phyloP scores from a whole-genome alignment of 306 rosid genomes.

The Vigna hirtella region DNA sequence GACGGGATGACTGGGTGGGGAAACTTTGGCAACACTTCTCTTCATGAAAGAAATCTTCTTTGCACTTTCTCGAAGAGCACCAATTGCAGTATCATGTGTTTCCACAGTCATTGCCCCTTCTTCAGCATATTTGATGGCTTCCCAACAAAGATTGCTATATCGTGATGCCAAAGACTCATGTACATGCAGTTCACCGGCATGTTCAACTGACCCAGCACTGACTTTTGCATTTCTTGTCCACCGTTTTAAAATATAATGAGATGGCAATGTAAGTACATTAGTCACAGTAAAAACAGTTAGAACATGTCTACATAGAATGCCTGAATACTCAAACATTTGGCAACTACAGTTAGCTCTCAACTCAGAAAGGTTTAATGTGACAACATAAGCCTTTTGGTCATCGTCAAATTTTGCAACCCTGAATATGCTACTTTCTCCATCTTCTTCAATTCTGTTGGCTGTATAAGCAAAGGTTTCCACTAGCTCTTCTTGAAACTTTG shows the following conservation, averaged over 20 bases:
- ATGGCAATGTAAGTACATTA: constrained; percentile 83
- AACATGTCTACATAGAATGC: constrained; percentile 95
- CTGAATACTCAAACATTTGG: constrained; percentile 95
- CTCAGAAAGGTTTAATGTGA: constrained; percentile 75
- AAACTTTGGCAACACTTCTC: constrained; percentile 76
- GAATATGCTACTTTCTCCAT: constrained; percentile 77
- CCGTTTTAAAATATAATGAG: constrained; percentile 89
- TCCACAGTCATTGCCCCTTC: constrained; percentile 85
- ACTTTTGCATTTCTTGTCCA: constrained; percentile 93
- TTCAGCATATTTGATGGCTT: constrained; percentile 90
- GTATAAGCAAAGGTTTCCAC: constrained; percentile 97
- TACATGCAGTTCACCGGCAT: constrained; percentile 60
- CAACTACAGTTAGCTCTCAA: constrained; percentile 93
- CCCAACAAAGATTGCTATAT: constrained; percentile 77
- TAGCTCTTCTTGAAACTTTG: constrained; percentile 92
- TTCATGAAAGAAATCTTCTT: constrained; percentile 74
- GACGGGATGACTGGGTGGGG: constrained; percentile 61
- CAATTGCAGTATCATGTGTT: constrained; percentile 77
- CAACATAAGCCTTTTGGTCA: constrained; percentile 77
- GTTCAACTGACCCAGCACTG: constrained; percentile 65
- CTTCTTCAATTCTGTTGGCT: constrained; percentile 93
- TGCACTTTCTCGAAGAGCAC: constrained; percentile 78
- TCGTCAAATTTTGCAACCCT: constrained; percentile 98
- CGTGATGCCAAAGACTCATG: constrained; percentile 73
- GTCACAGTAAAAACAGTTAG: constrained; percentile 94